A percentile compares a stretch with the other conserved stretches of the same genome.
Evolutionary conservation across 768 basidiomycete species (phyloP).

Genomic region (Leccinum imitatum): DNA sequence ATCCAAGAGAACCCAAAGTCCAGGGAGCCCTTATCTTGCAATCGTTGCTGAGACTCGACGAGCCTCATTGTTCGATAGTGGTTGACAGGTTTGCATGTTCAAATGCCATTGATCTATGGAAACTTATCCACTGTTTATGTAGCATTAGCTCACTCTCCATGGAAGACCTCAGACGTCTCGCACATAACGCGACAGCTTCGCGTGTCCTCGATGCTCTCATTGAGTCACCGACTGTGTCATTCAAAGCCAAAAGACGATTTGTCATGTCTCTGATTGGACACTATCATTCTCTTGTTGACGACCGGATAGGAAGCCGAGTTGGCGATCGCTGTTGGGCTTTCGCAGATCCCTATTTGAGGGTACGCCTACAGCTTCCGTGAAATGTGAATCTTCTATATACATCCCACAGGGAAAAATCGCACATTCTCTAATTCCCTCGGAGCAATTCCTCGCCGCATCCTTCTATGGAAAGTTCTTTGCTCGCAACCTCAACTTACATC

Average conservation of each 20-base stretch:
- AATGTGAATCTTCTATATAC: conserved; percentile 8
- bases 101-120: background rate
- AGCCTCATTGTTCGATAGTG: conserved; percentile 66
- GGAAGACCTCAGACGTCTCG: conserved; percentile 56
- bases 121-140: conserved; percentile 10
- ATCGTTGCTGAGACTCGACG: conserved; percentile 67
- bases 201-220: conserved; percentile 80
- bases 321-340: conserved; percentile 89
- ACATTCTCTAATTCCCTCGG: conserved; percentile 69
- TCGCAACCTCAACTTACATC: conserved; percentile 70
- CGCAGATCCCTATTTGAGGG: conserved; percentile 92
- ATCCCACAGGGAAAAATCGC: conserved; percentile 83
- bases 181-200: conserved; percentile 67
- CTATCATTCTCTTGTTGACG: conserved; percentile 80
- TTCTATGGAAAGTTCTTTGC: conserved; percentile 89
- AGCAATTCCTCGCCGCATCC: conserved; percentile 69
- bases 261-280: conserved; percentile 75
- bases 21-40: conserved; percentile 89
- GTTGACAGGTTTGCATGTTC: conserved; percentile 57
- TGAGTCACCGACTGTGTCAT: conserved; percentile 62
- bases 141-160: conserved; percentile 61
- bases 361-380: conserved; percentile 29
- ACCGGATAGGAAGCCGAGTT: conserved; percentile 87
- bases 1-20: conserved; percentile 61
- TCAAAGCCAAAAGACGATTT: conserved; percentile 66